Evolutionary conservation across 208 protist genomes (phyloP), one percentile per base, ranked within the genome.

Genomic region (Trypanosoma brucei): DNA sequence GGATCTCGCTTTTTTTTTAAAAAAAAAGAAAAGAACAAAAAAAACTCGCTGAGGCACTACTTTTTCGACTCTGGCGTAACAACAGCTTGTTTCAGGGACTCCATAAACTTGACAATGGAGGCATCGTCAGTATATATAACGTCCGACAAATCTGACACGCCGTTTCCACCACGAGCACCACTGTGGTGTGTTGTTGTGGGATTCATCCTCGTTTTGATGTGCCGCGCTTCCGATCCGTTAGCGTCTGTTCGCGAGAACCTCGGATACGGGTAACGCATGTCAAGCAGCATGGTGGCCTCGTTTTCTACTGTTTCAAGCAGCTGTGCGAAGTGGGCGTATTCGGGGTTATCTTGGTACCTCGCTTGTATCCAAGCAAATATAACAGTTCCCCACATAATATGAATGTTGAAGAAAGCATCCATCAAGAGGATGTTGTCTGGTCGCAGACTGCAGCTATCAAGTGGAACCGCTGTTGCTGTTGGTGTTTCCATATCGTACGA

Each of bases 381-480:
- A 13, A 79, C 86, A 46, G 93, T 88, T 49, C 98, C 98, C 82
- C 97, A 94, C 86, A 95, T 98, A 60, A 99, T 91, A 59, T 99
- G 80, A 45, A 99, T 90, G 60, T 98, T 90, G 86, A 99, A 99
- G 81, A 97, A 99, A 14, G 97, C 98, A 78, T 99, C 98, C 70
- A 99, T 96, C 3, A 99, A 78, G 0, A 99, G 86, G 68, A 99
- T 98, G 64, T 90, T 86, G 67, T 99, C 94, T 38, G 76, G 72
- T 0, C 78, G 70, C 54, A 98, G 79, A 50, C 79, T 92, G 39
- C 69, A 81, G 50, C 95, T 94, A 64, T 97, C 92, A 8, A 99
- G 84, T 14, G 94, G 84, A 42, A 98, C 95, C n/a, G 97, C 79
- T 8, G 83, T 81, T 31, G 81, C 80, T 31, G 76, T 83, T 5